Evolutionary conservation across 768 basidiomycete genomes (phyloP), one percentile per base, ranked within the genome.

Genomic region (Calocybe gangraenosa): DNA sequence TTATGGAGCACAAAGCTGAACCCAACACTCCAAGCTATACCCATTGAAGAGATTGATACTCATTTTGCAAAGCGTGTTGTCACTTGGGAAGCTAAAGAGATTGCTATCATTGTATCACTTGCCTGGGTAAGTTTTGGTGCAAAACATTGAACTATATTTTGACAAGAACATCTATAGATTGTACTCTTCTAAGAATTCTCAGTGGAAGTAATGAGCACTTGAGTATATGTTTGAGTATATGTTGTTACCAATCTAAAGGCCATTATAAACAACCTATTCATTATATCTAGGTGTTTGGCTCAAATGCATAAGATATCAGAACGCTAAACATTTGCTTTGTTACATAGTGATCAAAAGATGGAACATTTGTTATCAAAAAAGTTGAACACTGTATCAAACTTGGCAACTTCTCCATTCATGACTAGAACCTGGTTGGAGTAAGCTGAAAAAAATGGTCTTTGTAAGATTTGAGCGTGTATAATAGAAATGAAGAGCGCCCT

Each of bases 401-500:
- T n/a, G 68, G 86, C 76, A 18, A 65, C 55, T 1, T 87, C 86
- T 15, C 72, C 62, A 54, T 84, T 78, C 81, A 90, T 83, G 36
- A 87, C 84, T 19, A 89, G 63, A 18, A 87, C 72, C 14, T 78
- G 72, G 53, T 86, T 82, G 49, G 82, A 85, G 53, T 83, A 75
- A 0, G 72, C 78, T 78, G n/a, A n/a, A n/a, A n/a, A n/a, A n/a
- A n/a, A 23, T 15, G 11, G 37, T 38, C 37, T 35, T 25, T 57
- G 47, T 2, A 15, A 55, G 48, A 28, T 33, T 0, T 33, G 19
- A 15, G 28, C 28, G 30, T 22, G 32, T 17, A 25, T 17, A 45
- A 30, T 19, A 25, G 13, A 14, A 33, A 18, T n/a, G n/a, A n/a
- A n/a, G n/a, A n/a, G n/a, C n/a, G n/a, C n/a, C n/a, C 65, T 47